A percentile compares a stretch with the other conserved stretches of the same genome.
These are phyloP conservation scores for Pichia exigua DNA, from an alignment of 805 yeast genomes.

Conservation along the genomic window DNA sequence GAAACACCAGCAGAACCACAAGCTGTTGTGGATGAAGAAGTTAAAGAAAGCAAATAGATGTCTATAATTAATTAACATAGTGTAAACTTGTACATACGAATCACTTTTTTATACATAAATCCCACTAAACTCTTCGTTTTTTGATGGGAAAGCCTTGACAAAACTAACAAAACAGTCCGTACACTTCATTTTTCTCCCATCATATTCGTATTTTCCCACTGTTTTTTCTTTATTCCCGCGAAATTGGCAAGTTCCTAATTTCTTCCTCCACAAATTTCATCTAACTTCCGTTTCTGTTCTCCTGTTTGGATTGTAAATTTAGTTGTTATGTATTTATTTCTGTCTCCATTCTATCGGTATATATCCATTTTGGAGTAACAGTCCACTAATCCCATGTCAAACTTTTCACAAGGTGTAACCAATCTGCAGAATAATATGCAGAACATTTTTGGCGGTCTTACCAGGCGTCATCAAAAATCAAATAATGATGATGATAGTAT, in stretches of 20 bases:
- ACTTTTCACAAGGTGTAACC: conserved; percentile 8
- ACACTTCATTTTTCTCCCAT: no score
- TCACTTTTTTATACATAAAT: neutral
- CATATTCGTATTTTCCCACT: neutral
- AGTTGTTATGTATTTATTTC: no score
- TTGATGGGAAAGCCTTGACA: neutral
- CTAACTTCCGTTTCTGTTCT: no score
- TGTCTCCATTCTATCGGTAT: neutral
- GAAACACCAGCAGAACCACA: neutral
- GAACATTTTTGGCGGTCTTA: conserved; percentile 8
- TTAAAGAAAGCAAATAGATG: neutral
- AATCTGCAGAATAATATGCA: conserved; percentile 10
- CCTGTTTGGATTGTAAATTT: no score
- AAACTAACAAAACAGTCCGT: neutral
- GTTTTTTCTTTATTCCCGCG: no score
- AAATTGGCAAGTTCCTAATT: no score
- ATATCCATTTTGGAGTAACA: no score
- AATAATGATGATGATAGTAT: conserved; percentile 9
- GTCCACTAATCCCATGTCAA: conserved; percentile 1
- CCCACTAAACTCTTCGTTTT: no score
- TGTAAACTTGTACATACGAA: neutral
- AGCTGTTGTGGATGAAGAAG: neutral
- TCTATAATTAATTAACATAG: neutral
- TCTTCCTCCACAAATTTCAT: no score
- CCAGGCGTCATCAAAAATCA: conserved; percentile 12